A percentile compares a stretch with the other conserved stretches of the same genome.
Conservation (phyloP, 2,329 filamentous ascomycete genomes). For the Colletotrichum endophyticum region DNA sequence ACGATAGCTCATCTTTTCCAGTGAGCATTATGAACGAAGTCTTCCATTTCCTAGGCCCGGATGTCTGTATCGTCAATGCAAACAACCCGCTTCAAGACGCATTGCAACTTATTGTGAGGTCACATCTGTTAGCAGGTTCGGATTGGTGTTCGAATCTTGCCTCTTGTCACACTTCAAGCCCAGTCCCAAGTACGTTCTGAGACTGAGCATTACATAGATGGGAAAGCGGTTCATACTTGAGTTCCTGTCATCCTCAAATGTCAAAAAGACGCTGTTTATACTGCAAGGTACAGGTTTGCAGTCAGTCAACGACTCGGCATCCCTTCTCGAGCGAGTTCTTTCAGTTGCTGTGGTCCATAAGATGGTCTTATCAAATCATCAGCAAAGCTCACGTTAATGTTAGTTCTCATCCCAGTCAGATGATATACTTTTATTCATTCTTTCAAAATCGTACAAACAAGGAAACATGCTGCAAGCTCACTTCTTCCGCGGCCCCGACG, state of each 20-base stretch:
- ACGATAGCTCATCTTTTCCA: not conserved
- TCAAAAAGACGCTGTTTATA: not conserved
- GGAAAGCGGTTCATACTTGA: not conserved
- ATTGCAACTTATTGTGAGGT: not conserved
- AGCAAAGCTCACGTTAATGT: not conserved
- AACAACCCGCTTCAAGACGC: not conserved
- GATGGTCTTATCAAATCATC: not conserved
- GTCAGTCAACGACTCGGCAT: not conserved
- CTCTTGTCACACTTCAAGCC: too few species aligned
- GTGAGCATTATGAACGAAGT: not conserved
- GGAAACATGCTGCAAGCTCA: not conserved
- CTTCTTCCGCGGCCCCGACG: not conserved
- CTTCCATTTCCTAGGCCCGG: not conserved
- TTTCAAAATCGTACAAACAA: not conserved
- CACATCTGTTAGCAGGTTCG: not conserved
- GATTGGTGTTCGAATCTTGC: not conserved
- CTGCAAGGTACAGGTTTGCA: not conserved
- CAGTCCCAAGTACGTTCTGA: not conserved
- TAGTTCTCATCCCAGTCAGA: not conserved
- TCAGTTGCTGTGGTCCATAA: not conserved
- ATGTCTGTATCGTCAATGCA: not conserved
- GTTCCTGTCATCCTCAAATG: not conserved
- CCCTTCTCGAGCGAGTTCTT: not conserved
- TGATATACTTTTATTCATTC: not conserved
- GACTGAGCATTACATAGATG: too few species aligned